Evolutionary conservation across 129 eudicot genomes (phyloP), one percentile per base, ranked within the genome.

Genomic region (Glebionis coronaria): DNA sequence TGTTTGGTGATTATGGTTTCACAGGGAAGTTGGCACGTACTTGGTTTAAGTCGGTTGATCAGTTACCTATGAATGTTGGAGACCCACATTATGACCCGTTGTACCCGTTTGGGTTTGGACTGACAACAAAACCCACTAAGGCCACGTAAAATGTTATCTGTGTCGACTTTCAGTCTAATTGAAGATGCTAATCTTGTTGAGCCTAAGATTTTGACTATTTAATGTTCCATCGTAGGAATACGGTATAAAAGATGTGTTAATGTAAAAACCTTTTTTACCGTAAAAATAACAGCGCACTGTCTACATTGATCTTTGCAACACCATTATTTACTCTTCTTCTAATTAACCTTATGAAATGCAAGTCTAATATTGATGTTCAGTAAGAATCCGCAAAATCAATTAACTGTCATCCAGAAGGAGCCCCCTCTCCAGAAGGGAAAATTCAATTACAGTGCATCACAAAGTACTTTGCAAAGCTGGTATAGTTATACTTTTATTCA

Each of bases 61-160:
- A 83, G 64, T 81, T 87, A 25, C 90, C 94, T 12, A 83, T 81
- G 87, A 87, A 87, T 76, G 90, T 84, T 44, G 90, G 94, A 0
- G 94, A 87, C 73, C 23, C 42, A 20, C 80, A 83, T 73, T 87
- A 87, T 81, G 89, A 87, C 59, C 95, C 90, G 0, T 50, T 87
- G 45, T 87, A 81, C 63, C 82, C 84, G 7, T 87, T 78, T 27
- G 95, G 83, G 31, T 83, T 53, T 69, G 95, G 95, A 38, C 79
- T 83, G 0, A 78, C 83, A 46, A 81, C 85, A 9, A 12, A 16
- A 29, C 67, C 73, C 38, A 28, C 65, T 56, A 78, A 67, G 64
- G 55, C 52, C 56, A 10, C 31, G 9, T 54, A 56, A n/a, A 28
- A 50, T 44, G 55, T 15, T 58, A 47, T 23, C 5, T 28, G 25